Evolutionary conservation across 495 filamentous ascomycete species (phyloP).

Genomic region (Annulohypoxylon moriforme): DNA sequence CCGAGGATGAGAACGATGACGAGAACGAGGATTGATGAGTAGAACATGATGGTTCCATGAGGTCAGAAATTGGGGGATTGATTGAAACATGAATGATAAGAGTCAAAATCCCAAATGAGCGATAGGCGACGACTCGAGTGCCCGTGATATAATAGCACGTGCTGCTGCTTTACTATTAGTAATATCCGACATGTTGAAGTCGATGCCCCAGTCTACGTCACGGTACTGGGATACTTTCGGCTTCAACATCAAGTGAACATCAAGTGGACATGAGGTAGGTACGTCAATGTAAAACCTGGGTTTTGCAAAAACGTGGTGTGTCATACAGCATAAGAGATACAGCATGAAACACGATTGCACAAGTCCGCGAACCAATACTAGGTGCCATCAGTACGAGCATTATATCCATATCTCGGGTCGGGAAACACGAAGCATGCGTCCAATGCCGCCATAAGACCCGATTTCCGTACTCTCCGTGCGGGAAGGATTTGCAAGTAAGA

Average conservation of each 20-base stretch:
- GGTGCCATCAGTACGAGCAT: not conserved
- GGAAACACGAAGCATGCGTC: not conserved
- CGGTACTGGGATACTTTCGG: not conserved
- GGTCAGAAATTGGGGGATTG: not conserved
- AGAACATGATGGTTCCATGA: not conserved
- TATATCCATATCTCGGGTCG: not conserved
- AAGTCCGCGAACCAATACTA: slow-evolving; percentile 3
- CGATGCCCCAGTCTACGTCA: too few relatives aligned
- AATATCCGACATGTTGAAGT: too few relatives aligned
- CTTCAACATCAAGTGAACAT: too few relatives aligned
- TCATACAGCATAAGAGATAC: not conserved
- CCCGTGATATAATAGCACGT: too few relatives aligned
- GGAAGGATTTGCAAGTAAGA: slow-evolving; percentile 24
- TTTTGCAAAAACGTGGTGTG: not conserved
- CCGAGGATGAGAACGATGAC: slow-evolving; percentile 55
- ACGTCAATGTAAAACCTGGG: too few relatives aligned
- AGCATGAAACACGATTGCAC: not conserved
- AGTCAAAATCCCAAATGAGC: not conserved
- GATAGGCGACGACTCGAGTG: not conserved
- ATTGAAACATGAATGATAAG: not conserved
- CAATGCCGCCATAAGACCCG: not conserved
- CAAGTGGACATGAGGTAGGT: too few relatives aligned
- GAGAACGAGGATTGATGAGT: slow-evolving; percentile 51
- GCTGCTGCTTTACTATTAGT: not conserved
- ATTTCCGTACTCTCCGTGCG: not conserved